A percentile compares a stretch with the other conserved stretches of the same genome.
Evolutionary conservation across 129 eudicot genomes (phyloP).

Genomic region (Flaveria brownii): DNA sequence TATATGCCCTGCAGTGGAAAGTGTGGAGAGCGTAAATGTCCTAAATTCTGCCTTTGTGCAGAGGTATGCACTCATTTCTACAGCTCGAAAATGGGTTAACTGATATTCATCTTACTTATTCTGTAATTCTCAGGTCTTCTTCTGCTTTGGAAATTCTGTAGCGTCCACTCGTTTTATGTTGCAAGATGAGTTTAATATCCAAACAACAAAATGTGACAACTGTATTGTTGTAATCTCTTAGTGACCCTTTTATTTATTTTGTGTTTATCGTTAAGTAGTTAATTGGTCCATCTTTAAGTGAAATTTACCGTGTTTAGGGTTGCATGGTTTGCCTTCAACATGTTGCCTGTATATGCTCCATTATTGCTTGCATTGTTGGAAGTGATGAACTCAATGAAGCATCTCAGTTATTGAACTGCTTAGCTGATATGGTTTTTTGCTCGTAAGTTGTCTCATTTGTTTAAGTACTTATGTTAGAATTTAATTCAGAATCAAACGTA

Average conservation of each 20-base stretch:
- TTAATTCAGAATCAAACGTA: neutral
- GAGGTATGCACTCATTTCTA: conserved; percentile 50
- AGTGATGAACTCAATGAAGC: conserved; percentile 79
- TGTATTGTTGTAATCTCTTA: conserved; percentile 73
- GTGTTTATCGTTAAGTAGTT: neutral
- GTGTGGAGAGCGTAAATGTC: conserved; percentile 86
- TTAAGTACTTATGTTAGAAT: neutral
- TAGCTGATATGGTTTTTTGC: conserved; percentile 86
- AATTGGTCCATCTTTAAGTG: conserved; percentile 1
- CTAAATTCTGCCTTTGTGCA: conserved; percentile 79
- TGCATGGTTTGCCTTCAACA: conserved; percentile 95
- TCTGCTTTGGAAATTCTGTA: conserved; percentile 85
- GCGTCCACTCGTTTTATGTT: conserved; percentile 88
- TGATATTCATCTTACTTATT: neutral
- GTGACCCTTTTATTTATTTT: conserved; percentile 6
- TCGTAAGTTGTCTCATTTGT: conserved; percentile 45
- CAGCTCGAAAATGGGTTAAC: neutral
- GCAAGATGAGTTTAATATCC: conserved; percentile 96
- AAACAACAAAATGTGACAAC: conserved; percentile 88
- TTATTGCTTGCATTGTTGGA: conserved; percentile 72
- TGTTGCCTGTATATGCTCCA: conserved; percentile 78
- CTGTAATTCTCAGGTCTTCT: conserved; percentile 52
- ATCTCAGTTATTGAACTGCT: conserved; percentile 68
- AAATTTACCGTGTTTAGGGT: conserved; percentile 45
- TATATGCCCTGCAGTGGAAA: conserved; percentile 96